phyloP scores from a whole-genome alignment of 1,284 basidiomycete genomes.

The Ustilago sp. region DNA sequence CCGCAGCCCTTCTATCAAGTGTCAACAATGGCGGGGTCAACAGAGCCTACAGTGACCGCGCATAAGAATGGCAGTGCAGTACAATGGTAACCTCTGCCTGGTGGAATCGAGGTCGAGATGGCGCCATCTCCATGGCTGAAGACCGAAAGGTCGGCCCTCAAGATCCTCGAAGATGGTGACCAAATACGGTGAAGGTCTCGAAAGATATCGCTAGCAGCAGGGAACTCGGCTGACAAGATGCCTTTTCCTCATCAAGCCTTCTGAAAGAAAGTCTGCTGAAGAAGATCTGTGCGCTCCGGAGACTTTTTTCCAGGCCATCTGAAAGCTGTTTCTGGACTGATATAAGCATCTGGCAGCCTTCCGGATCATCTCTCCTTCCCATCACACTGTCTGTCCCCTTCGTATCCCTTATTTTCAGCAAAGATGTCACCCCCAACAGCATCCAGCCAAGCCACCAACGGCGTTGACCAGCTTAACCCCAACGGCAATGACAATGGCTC shows the following conservation, averaged over 20 bases:
- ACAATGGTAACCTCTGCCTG: background rate
- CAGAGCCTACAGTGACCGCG: background rate
- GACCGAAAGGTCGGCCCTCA: background rate
- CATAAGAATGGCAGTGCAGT: background rate
- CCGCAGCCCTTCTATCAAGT: background rate
- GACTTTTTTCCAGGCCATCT: background rate
- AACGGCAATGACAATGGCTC: background rate
- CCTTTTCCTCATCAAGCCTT: background rate
- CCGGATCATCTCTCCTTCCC: background rate
- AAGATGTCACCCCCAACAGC: constrained; percentile 28
- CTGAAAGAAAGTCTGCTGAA: background rate
- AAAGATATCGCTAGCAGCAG: background rate
- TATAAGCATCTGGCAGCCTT: background rate
- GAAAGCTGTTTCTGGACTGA: background rate
- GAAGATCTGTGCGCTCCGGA: constrained; percentile 3
- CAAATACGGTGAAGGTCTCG: background rate
- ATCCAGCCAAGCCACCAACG: constrained; percentile 12
- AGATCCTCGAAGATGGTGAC: background rate
- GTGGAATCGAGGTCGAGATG: constrained; percentile 4
- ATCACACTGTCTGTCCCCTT: background rate
- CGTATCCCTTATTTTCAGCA: background rate
- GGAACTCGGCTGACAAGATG: background rate
- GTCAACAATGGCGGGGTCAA: background rate
- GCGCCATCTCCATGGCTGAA: constrained; percentile 3
- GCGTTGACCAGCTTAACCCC: constrained; percentile 15